A percentile compares a stretch with the other conserved stretches of the same genome.
Evolutionary conservation across 1,284 basidiomycete species (phyloP).

Genomic region (Coriolopsis trogii): DNA sequence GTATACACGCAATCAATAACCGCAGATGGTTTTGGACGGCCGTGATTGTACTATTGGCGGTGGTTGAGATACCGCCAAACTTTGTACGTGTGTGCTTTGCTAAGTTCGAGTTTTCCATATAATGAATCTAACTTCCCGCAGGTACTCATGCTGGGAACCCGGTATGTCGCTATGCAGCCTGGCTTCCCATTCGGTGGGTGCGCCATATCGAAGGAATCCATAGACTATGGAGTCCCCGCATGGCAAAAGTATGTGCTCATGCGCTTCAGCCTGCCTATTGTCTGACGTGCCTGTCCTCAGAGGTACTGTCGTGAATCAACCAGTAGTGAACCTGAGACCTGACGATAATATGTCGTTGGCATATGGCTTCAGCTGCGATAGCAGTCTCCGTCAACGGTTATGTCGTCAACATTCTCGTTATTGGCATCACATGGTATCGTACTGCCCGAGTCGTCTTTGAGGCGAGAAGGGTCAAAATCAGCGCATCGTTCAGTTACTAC

Average conservation of each 20-base stretch:
- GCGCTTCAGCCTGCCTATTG: neutral
- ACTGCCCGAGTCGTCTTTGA: constrained; percentile 3
- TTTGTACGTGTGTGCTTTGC: neutral
- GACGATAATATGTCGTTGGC: neutral
- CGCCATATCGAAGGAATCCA: no score
- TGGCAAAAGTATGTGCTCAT: neutral
- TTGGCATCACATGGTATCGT: constrained; percentile 19
- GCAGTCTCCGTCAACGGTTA: neutral
- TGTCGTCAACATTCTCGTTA: constrained; percentile 1
- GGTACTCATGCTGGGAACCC: neutral
- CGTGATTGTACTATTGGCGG: constrained; percentile 1
- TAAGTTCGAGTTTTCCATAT: no score
- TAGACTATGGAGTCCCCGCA: neutral
- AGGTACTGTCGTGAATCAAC: neutral
- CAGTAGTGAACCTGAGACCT: neutral
- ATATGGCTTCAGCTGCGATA: neutral
- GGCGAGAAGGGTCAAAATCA: constrained; percentile 2
- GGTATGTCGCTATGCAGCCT: neutral
- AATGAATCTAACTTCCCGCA: no score
- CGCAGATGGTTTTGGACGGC: constrained; percentile 8
- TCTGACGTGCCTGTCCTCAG: neutral
- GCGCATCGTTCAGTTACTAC: neutral
- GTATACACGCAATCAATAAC: constrained; percentile 18
- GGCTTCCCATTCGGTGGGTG: neutral
- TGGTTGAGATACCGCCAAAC: neutral